Percentiles rank a stretch among this genome's conserved stretches.
phyloP scores from a whole-genome alignment of 1,284 basidiomycete species.

The Gomphus sp. region DNA sequence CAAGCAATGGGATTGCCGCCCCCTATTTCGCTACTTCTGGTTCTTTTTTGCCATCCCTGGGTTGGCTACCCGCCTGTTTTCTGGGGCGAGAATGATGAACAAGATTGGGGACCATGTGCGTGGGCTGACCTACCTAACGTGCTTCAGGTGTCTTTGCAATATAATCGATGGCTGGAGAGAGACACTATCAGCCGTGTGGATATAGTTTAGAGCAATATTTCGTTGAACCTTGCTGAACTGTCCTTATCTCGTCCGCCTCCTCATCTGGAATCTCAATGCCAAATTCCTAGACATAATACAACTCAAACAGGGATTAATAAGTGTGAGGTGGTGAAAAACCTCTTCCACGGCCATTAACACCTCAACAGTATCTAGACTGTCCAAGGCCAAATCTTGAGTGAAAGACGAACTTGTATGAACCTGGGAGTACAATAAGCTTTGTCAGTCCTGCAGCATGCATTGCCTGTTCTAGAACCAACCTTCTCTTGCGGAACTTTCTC shows the following conservation, averaged over 20 bases:
- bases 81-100: not conserved
- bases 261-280: conserved; percentile 92
- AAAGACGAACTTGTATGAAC: conserved; percentile 72
- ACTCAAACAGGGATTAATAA: not conserved
- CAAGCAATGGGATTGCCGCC: too few species aligned
- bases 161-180: conserved; percentile 85
- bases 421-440: conserved; percentile 31
- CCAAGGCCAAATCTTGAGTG: conserved; percentile 84
- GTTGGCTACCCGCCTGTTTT: too few species aligned
- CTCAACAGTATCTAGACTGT: conserved; percentile 96
- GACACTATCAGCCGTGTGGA: conserved; percentile 12
- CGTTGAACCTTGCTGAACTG: conserved; percentile 80
- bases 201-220: conserved; percentile 9
- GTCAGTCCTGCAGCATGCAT: not conserved
- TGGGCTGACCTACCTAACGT: conserved; percentile 36
- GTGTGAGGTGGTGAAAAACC: conserved; percentile 36
- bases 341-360: conserved; percentile 99
- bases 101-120: not conserved
- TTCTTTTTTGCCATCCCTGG: too few species aligned
- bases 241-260: conserved; percentile 97
- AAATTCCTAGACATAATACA: conserved; percentile 52
- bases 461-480: conserved; percentile 34
- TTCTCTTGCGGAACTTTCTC: conserved; percentile 89
- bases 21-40: too few species aligned
- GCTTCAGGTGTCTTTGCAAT: conserved; percentile 86